Evolutionary conservation across 352 stramenopile species (phyloP), one percentile per base, ranked within the genome.

Genomic region (Bremia lactucae): DNA sequence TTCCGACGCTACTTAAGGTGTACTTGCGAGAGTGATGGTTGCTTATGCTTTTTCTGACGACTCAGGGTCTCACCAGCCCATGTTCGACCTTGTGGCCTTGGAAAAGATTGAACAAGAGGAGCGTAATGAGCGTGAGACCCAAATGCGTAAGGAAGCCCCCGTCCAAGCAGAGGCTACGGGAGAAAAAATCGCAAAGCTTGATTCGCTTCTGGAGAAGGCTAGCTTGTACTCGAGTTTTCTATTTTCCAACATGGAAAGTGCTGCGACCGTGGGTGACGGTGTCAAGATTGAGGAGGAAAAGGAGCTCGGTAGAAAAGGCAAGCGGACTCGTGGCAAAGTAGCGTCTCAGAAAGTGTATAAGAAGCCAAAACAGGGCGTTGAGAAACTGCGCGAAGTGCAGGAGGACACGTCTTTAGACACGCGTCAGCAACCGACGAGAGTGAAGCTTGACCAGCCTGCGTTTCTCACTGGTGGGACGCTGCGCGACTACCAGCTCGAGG

Each of bases 401-500:
- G 46, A 63, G 3, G 68, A 85, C 41, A 34, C 58, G 15, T 59
- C 60, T 23, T 50, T 80, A 34, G 55, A 75, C 42, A 72, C 60
- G 21, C 64, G 42, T 6, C 52, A 77, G 33, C 49, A 64, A 23
- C 44, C 46, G 0, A 41, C 60, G 21, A 62, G 69, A 24, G 51
- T 59, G 31, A 43, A 68, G 9, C 85, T 92, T 40, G 40, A 58
- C 46, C 83, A 96, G 55, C 84, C 86, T 5, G 57, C 46, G 39
- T 48, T 90, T 36, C 64, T 96, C 37, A 76, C 69, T 18, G 83
- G 83, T 19, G 86, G 86, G 21, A 74, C 43, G 22, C 49, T 96
- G 47, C 96, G 96, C 37, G 69, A 87, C 52, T 98, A 98, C 70
- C 95, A 98, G 63, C 59, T 98, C 29, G 94, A 98, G 46, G 95